Base-by-base conservation (phyloP, 2,329 filamentous ascomycete species). In the Lasiodiplodia gonubiensis region DNA sequence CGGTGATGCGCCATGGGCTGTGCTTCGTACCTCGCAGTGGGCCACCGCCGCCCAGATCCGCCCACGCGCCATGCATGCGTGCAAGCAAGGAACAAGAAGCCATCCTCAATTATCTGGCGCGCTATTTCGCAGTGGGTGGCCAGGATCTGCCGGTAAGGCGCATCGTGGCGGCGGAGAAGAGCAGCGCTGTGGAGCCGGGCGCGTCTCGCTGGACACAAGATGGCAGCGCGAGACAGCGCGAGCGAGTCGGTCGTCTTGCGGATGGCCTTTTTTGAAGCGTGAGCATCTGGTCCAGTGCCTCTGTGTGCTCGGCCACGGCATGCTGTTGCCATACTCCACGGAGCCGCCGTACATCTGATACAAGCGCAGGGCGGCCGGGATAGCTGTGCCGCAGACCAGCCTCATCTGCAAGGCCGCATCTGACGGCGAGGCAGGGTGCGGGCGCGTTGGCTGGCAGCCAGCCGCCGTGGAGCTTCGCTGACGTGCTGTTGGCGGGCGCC, bases 1-100 rank as follows among this genome's bases (percentile, higher is more conserved):
- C 59, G 53, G 53, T 49, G 59, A 63, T 63, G 59, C 46, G 46
- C 46, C 39, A 33, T 35, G 53, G 53, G 33, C 53, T 35, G 39
- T 59, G 55, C 55, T 23, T 21, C 54, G 54, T 60, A 48, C 57
- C 57, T 60, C 57, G n/a, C 57, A 61, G 57, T 61, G 57, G 57
- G 57, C 57, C 37, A 39, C 37, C 57, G 57, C 42, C 39, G 23
- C 55, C 39, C 27, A 48, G 39, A 49, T 35, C 57, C 57, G 23
- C 55, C 54, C 55, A 51, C 57, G 42, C 42, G 59, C 59, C 59
- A 63, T 63, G 59, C 57, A 61, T 27, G 57, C 42, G 42, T 27
- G 57, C 57, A 63, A 63, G 59, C 59, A 63, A 63, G 59, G 59
- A 61, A 46, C 11, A 21, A 49, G 25, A 21, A 49, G 25, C 25